Evolutionary conservation across 139 green algal species (phyloP).

Genomic region (Chlamydomonas eustigma): DNA sequence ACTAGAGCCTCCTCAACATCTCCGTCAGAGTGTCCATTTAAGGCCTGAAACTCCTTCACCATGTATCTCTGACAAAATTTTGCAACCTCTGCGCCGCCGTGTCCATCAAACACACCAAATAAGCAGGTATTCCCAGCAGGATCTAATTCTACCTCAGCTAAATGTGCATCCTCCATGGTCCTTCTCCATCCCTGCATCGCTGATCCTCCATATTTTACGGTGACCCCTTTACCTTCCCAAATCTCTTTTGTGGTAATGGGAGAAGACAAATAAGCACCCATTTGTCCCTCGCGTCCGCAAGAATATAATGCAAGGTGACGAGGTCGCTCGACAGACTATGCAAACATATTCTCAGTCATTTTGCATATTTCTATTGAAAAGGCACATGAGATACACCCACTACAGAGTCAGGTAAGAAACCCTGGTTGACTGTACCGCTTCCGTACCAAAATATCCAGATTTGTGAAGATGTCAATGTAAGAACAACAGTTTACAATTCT

Average conservation of each 20-base stretch:
- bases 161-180: constrained; percentile 75
- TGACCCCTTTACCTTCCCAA: constrained; percentile 47
- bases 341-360: too few species aligned
- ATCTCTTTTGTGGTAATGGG: constrained; percentile 60
- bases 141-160: constrained; percentile 41
- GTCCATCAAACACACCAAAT: constrained; percentile 89
- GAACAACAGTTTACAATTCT: too few species aligned
- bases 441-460: too few species aligned
- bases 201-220: constrained; percentile 58
- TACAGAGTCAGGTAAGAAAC: too few species aligned
- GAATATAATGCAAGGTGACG: too few species aligned
- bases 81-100: constrained; percentile 81
- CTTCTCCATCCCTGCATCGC: constrained; percentile 86
- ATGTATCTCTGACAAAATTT: constrained; percentile 82
- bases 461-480: too few species aligned
- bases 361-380: too few species aligned
- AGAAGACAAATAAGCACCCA: constrained; percentile 69
- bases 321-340: too few species aligned
- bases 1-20: constrained; percentile 59
- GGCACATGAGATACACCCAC: too few species aligned
- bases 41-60: constrained; percentile 57
- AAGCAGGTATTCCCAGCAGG: constrained; percentile 35
- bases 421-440: too few species aligned
- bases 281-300: too few species aligned
- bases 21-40: constrained; percentile 52